phyloP scores from a whole-genome alignment of 192 early-diverging fungal genomes.

The Backusella liffmaniae region DNA sequence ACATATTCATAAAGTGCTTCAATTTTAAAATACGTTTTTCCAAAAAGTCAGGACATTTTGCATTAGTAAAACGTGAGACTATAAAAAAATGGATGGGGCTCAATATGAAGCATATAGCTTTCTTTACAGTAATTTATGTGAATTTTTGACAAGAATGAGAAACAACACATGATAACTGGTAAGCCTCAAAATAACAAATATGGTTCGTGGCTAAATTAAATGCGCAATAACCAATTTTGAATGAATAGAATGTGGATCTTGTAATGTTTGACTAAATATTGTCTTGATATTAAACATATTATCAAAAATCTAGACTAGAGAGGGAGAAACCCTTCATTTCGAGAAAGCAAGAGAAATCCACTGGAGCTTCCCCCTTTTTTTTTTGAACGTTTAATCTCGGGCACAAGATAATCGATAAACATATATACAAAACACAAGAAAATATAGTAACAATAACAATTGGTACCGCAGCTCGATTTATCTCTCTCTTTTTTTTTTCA shows the following conservation, averaged over 20 bases:
- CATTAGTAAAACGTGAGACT: neutral
- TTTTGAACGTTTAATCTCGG: neutral
- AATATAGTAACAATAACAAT: neutral
- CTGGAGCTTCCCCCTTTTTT: neutral
- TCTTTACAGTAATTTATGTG: neutral
- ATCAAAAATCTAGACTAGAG: too few relatives aligned
- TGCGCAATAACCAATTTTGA: neutral
- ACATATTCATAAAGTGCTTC: too few relatives aligned
- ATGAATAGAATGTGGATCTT: neutral
- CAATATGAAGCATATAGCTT: neutral
- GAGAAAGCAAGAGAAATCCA: too few relatives aligned
- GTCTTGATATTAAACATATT: neutral
- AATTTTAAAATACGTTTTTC: neutral
- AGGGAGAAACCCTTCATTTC: too few relatives aligned
- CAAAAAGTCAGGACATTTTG: neutral
- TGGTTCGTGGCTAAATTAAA: neutral
- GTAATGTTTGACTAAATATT: neutral
- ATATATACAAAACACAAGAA: neutral
- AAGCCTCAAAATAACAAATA: neutral
- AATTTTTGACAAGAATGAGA: neutral
- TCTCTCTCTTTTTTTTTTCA: neutral
- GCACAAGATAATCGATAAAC: neutral
- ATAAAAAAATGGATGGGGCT: neutral
- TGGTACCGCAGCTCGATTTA: too few relatives aligned
- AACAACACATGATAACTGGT: neutral